Conservation (phyloP, 2,329 filamentous ascomycete genomes). For the Cytospora piceicola region DNA sequence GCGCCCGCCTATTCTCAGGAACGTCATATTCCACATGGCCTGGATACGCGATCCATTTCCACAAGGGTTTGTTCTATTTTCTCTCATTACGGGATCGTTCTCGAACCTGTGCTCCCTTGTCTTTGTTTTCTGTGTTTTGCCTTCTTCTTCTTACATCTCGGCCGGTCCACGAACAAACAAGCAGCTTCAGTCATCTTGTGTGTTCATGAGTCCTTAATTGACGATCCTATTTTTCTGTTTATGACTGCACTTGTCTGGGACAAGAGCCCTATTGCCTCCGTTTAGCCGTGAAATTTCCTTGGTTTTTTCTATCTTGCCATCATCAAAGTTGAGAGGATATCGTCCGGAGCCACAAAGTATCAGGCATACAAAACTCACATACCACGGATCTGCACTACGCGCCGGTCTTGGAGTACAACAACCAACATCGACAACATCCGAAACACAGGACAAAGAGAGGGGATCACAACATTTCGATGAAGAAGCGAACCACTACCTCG, state of each 20-base stretch:
- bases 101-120: constrained; percentile 5
- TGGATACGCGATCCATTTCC: background rate
- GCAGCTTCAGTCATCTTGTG: constrained; percentile 9
- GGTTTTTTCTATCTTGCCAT: background rate
- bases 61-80: constrained; percentile 5
- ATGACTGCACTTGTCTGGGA: constrained; percentile 6
- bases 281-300: constrained; percentile 3
- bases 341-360: constrained; percentile 12
- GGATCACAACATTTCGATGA: constrained; percentile 17
- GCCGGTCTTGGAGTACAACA: constrained; percentile 19
- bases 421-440: constrained; percentile 16
- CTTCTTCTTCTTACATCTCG: background rate
- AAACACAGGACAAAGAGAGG: constrained; percentile 12
- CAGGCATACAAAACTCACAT: constrained; percentile 18
- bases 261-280: constrained; percentile 2
- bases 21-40: constrained; percentile 25
- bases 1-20: background rate
- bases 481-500: constrained; percentile 8
- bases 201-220: constrained; percentile 23
- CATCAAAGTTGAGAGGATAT: background rate
- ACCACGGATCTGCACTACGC: constrained; percentile 21
- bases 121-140: constrained; percentile 21
- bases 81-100: constrained; percentile 17
- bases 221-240: constrained; percentile 21
- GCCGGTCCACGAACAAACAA: constrained; percentile 1